Base-by-base conservation (phyloP, 306 rosid genomes). In the Quercus alba region DNA sequence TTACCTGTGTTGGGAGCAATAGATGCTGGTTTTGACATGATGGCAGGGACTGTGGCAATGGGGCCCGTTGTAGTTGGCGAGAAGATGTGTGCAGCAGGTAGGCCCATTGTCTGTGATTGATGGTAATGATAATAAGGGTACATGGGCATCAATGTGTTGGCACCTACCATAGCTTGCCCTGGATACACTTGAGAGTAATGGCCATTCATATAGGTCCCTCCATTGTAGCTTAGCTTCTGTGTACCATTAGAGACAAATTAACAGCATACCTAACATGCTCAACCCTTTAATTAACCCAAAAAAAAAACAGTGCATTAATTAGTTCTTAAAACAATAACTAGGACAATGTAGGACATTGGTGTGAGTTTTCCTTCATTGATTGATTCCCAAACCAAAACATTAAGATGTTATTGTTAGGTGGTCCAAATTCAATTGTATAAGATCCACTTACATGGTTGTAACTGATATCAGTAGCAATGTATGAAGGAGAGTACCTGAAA, bases 141-240 rank as follows among this genome's bases (percentile, higher is more conserved):
- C 89, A 88, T 83, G 2, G 97, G 93, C 94, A 93, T 91, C 94
- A 87, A 2, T 69, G 94, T 78, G 85, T 88, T 93, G 7, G 77
- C 91, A 33, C 94, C 90, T 38, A 91, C 80, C 35, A 89, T 84
- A 54, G 79, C 80, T 41, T 91, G 94, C 56, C 94, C 89, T 31
- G 90, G 92, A 59, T 88, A 86, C 84, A 88, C 80, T 14, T 86
- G 87, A 20, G 91, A 68, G 79, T 62, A 77, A 58, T 88, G 90
- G 46, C 97, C 97, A 58, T 85, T 84, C 91, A 91, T 85, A 84
- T 88, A 91, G 75, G 85, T 62, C 70, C 90, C 87, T 3, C 85
- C 85, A 4, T 56, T 82, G 77, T 85, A 89, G 77, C 84, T 77
- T 33, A 89, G 12, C 82, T 93, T 93, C 96, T 93, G 91, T 66